Conservation (phyloP, 208 protist genomes). For the Porcisia hertigi region DNA sequence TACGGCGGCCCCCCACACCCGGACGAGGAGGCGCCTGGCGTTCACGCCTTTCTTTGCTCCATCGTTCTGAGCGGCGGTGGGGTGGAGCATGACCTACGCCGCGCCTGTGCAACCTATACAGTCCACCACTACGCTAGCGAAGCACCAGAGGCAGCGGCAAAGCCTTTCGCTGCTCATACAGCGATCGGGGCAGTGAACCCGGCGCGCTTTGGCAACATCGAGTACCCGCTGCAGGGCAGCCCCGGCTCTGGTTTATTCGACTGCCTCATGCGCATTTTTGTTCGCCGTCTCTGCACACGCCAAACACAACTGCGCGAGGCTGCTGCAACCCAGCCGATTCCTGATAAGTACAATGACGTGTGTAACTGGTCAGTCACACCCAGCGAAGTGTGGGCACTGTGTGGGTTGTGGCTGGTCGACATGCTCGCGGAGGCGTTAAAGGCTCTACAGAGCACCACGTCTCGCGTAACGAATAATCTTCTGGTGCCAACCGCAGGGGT, state of each 20-base stretch:
- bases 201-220: conserved; percentile 65
- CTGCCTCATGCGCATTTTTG: conserved; percentile 58
- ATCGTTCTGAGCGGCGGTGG: conserved; percentile 86
- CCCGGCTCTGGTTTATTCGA: conserved; percentile 40
- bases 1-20: conserved; percentile 15
- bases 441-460: conserved; percentile 6
- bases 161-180: background rate
- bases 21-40: conserved; percentile 20
- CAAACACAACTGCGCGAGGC: conserved; percentile 35
- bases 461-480: background rate
- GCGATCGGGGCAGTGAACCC: background rate
- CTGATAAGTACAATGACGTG: conserved; percentile 28
- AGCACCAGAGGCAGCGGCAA: background rate
- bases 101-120: conserved; percentile 60
- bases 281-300: conserved; percentile 34
- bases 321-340: conserved; percentile 9
- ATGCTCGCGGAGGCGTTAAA: conserved; percentile 51
- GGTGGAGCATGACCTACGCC: conserved; percentile 88
- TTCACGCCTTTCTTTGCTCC: conserved; percentile 49
- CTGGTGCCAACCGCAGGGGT: background rate
- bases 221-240: conserved; percentile 37
- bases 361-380: conserved; percentile 76
- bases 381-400: conserved; percentile 75
- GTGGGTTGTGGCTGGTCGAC: conserved; percentile 69
- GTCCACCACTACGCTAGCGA: conserved; percentile 51